Percentiles rank a stretch among this genome's conserved stretches.
These are phyloP conservation scores for Xylaria telfairii DNA, from an alignment of 495 filamentous ascomycete genomes.

Conservation along the genomic window DNA sequence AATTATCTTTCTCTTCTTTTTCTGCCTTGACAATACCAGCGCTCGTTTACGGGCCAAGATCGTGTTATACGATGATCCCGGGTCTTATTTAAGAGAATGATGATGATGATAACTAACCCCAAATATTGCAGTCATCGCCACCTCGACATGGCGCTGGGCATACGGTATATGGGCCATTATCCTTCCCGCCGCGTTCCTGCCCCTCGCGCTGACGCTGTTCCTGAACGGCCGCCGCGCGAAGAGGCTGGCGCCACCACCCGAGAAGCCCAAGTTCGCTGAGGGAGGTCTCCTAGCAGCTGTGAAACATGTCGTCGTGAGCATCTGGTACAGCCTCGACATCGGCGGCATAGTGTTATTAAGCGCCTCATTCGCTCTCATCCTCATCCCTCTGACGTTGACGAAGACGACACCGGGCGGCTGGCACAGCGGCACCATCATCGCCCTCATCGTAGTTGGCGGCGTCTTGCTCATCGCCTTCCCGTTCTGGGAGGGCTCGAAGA, in stretches of 20 bases:
- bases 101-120: background rate
- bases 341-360: constrained; percentile 63
- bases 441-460: constrained; percentile 62
- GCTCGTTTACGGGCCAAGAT: background rate
- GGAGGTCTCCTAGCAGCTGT: constrained; percentile 44
- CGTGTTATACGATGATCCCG: background rate
- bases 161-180: constrained; percentile 66
- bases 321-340: constrained; percentile 64
- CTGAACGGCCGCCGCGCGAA: constrained; percentile 61
- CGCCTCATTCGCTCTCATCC: constrained; percentile 64
- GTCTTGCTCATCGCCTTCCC: constrained; percentile 62
- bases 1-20: background rate
- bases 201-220: constrained; percentile 59
- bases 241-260: constrained; percentile 43
- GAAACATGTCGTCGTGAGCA: constrained; percentile 42
- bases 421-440: constrained; percentile 59
- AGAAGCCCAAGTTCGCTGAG: constrained; percentile 33
- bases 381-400: constrained; percentile 67
- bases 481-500: constrained; percentile 60
- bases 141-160: constrained; percentile 65
- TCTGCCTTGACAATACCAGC: background rate
- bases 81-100: background rate
- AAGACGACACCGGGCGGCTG: constrained; percentile 57
- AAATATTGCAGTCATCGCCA: constrained; percentile 41
- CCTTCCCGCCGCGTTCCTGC: constrained; percentile 58